These are phyloP conservation scores for Cladosporium sp. DNA, from an alignment of 2,329 filamentous ascomycete species.

Conservation along the genomic window DNA sequence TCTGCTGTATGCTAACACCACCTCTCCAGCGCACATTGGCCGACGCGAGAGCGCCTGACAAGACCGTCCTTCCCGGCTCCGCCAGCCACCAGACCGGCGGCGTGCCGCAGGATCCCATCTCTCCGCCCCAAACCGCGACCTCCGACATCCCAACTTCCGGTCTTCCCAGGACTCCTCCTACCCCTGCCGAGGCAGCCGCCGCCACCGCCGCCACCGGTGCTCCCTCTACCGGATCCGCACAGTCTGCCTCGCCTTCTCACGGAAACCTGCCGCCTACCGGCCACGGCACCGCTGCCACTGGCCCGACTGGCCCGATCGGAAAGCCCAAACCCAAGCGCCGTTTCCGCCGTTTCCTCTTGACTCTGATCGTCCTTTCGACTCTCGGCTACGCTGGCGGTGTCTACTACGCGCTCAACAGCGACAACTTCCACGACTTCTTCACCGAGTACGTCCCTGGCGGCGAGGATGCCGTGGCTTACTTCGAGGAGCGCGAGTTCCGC, in stretches of 20 bases:
- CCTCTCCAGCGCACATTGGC: conserved; percentile 27
- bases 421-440: conserved; percentile 99
- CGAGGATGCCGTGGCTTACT: conserved; percentile 89
- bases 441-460: conserved; percentile 94
- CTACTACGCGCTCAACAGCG: conserved; percentile 87
- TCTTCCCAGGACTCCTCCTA: conserved; percentile 21
- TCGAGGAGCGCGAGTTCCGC: conserved; percentile 91
- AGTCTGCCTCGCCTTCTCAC: conserved; percentile 16
- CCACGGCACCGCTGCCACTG: conserved; percentile 36
- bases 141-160: conserved; percentile 16
- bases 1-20: conserved; percentile 1
- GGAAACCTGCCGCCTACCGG: conserved; percentile 28
- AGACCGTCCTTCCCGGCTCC: conserved; percentile 32
- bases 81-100: conserved; percentile 26
- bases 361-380: conserved; percentile 69
- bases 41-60: conserved; percentile 27
- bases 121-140: conserved; percentile 15
- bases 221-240: conserved; percentile 13
- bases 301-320: conserved; percentile 39
- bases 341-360: conserved; percentile 72
- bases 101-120: conserved; percentile 29
- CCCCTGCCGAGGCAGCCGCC: conserved; percentile 22
- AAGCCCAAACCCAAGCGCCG: conserved; percentile 63
- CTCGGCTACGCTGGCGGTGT: conserved; percentile 83
- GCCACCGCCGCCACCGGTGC: background rate